Evolutionary conservation across 345 rosid genomes (phyloP).

Genomic region (Citrus inodora): DNA sequence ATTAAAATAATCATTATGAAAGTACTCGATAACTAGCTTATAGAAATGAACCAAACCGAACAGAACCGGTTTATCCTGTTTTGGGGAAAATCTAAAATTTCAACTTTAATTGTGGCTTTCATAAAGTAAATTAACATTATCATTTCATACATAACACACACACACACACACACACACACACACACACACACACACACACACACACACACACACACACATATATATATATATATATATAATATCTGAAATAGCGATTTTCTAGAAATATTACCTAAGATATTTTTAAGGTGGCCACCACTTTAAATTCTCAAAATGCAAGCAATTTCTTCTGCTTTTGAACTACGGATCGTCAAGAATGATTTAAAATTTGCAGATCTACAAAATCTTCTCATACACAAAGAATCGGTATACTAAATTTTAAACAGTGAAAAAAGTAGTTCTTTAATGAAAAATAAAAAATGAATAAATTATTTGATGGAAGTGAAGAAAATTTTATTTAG

Average conservation of each 20-base stretch:
- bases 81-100: not conserved
- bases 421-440: too few species aligned
- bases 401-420: too few species aligned
- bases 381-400: not conserved
- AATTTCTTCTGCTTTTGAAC: not conserved
- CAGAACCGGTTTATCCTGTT: not conserved
- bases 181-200: not conserved
- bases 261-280: slow-evolving; percentile 3
- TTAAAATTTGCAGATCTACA: not conserved
- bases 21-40: not conserved
- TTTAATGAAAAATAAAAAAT: too few species aligned
- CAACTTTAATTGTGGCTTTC: not conserved
- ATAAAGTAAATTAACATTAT: not conserved
- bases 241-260: not conserved
- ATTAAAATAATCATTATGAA: not conserved
- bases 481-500: too few species aligned
- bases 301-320: not conserved
- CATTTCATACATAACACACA: not conserved
- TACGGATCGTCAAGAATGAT: not conserved
- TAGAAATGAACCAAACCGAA: too few species aligned
- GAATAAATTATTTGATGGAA: too few species aligned
- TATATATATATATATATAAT: not conserved
- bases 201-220: not conserved
- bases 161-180: not conserved
- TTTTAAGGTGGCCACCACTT: not conserved